Percentiles rank a stretch among this genome's conserved stretches.
Conservation (phyloP, 2,329 filamentous ascomycete genomes). For the Beauveria asiatica region DNA sequence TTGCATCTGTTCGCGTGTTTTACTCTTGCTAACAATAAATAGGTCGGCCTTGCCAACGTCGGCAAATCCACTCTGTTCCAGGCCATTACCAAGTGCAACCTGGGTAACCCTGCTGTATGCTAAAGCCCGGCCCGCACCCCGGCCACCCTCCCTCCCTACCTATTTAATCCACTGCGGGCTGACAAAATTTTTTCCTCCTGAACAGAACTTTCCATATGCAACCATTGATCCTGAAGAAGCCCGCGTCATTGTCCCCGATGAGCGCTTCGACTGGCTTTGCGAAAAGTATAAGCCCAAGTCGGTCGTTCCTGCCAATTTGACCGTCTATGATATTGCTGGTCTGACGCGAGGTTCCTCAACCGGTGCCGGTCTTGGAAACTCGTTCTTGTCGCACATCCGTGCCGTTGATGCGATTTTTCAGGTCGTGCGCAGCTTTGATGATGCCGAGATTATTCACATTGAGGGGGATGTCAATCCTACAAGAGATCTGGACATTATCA, state of each 20-base stretch:
- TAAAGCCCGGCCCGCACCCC: neutral
- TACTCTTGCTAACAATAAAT: constrained; percentile 11
- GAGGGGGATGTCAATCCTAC: constrained; percentile 96
- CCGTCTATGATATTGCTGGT: constrained; percentile 97
- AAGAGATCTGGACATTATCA: constrained; percentile 92
- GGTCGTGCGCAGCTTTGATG: constrained; percentile 93
- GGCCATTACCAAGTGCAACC: constrained; percentile 93
- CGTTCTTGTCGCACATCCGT: constrained; percentile 97
- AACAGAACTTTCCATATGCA: constrained; percentile 92
- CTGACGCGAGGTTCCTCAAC: constrained; percentile 93
- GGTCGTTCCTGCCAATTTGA: constrained; percentile 90
- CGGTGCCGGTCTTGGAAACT: constrained; percentile 92
- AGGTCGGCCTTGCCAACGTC: constrained; percentile 98
- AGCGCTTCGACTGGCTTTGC: constrained; percentile 90
- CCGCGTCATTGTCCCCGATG: constrained; percentile 92
- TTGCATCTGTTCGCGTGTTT: neutral
- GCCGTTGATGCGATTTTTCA: constrained; percentile 98
- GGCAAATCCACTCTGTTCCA: constrained; percentile 99
- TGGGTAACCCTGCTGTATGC: constrained; percentile 92
- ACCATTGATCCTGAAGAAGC: constrained; percentile 99
- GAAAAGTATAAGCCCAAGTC: constrained; percentile 98
- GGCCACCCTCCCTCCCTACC: constrained; percentile 3
- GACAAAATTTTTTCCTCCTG: constrained; percentile 24
- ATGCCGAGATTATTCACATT: constrained; percentile 98
- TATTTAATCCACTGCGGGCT: constrained; percentile 20